A percentile compares a stretch with the other conserved stretches of the same genome.
Conservation (phyloP, 306 rosid genomes). For the Hippophae tibetana region DNA sequence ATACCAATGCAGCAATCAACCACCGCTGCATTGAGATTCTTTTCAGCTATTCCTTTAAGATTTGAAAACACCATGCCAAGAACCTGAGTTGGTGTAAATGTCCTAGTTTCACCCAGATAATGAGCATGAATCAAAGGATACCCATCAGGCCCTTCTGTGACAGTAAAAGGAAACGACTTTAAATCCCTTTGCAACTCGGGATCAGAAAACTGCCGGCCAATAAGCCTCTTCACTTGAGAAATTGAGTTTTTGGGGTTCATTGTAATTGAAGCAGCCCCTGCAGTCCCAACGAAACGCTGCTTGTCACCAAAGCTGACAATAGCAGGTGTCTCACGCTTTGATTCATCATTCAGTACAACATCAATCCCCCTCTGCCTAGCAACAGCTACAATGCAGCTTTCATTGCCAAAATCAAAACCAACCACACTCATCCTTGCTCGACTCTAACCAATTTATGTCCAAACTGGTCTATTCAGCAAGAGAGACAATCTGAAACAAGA, state of each 20-base stretch:
- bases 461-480: neutral
- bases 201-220: slow-evolving; percentile 66
- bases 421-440: slow-evolving; percentile 77
- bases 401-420: slow-evolving; percentile 94
- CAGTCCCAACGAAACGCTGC: slow-evolving; percentile 87
- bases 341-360: slow-evolving; percentile 91
- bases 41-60: slow-evolving; percentile 72
- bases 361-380: slow-evolving; percentile 96
- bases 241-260: slow-evolving; percentile 90
- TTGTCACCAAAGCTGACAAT: slow-evolving; percentile 94
- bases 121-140: slow-evolving; percentile 66
- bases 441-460: neutral
- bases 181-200: slow-evolving; percentile 78
- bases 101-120: slow-evolving; percentile 56
- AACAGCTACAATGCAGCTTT: slow-evolving; percentile 91
- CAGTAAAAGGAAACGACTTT: slow-evolving; percentile 56
- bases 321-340: slow-evolving; percentile 92
- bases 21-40: slow-evolving; percentile 71
- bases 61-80: slow-evolving; percentile 71
- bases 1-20: slow-evolving; percentile 93
- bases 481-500: slow-evolving; percentile 10
- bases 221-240: slow-evolving; percentile 66
- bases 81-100: slow-evolving; percentile 78
- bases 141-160: slow-evolving; percentile 81
- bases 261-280: slow-evolving; percentile 90